Evolutionary conservation across 2,329 filamentous ascomycete genomes (phyloP), one percentile per base, ranked within the genome.

Genomic region (Coccinonectria pachysandricola): DNA sequence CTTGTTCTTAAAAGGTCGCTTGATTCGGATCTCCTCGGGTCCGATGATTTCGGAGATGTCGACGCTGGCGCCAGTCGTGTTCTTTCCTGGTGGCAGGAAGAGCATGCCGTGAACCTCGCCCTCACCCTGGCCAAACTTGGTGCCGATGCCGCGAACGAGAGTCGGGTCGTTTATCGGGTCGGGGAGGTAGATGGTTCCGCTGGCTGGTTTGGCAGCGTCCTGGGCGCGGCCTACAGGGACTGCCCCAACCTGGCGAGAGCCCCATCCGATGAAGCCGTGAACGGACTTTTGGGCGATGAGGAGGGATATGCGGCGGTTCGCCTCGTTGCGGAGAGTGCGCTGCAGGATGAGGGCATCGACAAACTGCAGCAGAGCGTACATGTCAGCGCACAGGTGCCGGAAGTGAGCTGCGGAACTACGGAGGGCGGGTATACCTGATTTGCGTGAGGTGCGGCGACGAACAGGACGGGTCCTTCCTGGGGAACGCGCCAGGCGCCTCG

Each of bases 251-350:
- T 84, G 74, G 27, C 82, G 72, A 14, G 91, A 87, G 39, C 84
- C 71, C 63, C 79, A 79, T 21, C 91, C 91, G 46, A 98, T 86
- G 50, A 96, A 93, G 51, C 88, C 77, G 46, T 84, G 76, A 59
- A 96, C 92, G 3, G 87, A 95, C 53, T 95, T 96, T 45, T 92
- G 87, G 12, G 91, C 91, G 35, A 94, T 91, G 25, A 98, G 72
- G 49, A 93, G 87, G 27, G 86, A 85, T 32, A 94, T 84, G 28
- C 91, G 83, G 41, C 91, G 82, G 40, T 80, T 77, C 28, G 86
- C 80, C 60, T 95, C 87, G 49, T 74, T 79, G 39, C 84, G 81
- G 31, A 96, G 73, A 9, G 86, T 85, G 39, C 87, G 79, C 73
- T 94, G 92, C 27, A 98, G 71, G 41, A 96, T 81, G 26, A 98